phyloP scores from a whole-genome alignment of 2,329 filamentous ascomycete genomes.

The Periconia macrospinosa region DNA sequence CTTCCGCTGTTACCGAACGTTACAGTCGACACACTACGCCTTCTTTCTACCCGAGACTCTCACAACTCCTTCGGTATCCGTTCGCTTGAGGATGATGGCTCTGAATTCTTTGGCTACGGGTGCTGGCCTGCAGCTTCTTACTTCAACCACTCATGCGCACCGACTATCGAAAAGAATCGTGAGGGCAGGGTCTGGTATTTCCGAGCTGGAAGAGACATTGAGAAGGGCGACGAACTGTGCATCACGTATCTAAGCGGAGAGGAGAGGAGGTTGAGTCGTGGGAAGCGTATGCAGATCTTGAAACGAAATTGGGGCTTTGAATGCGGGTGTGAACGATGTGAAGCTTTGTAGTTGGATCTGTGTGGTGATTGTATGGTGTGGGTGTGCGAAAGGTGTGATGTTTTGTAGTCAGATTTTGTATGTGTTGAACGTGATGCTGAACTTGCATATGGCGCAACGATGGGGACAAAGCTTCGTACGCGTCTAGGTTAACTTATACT shows the following conservation, averaged over 20 bases:
- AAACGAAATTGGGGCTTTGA: slow-evolving; percentile 50
- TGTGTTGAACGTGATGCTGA: too few species aligned
- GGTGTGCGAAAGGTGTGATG: too few species aligned
- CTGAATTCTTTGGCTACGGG: slow-evolving; percentile 53
- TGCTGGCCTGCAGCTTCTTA: slow-evolving; percentile 52
- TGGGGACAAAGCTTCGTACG: too few species aligned
- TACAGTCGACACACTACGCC: slow-evolving; percentile 38
- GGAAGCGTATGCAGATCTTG: slow-evolving; percentile 42
- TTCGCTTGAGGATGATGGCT: slow-evolving; percentile 47
- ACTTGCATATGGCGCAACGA: too few species aligned
- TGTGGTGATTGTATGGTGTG: too few species aligned
- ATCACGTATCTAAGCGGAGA: slow-evolving; percentile 55
- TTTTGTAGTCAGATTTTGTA: too few species aligned
- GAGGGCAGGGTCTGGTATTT: slow-evolving; percentile 48
- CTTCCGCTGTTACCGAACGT: slow-evolving; percentile 33
- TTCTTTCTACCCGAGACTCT: slow-evolving; percentile 44
- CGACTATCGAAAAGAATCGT: slow-evolving; percentile 48
- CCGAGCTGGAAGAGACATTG: slow-evolving; percentile 36
- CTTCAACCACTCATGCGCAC: slow-evolving; percentile 53
- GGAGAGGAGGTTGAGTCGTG: slow-evolving; percentile 43
- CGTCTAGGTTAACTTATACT: too few species aligned
- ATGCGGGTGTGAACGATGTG: slow-evolving; percentile 47
- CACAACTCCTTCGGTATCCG: slow-evolving; percentile 54
- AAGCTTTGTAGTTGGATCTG: slow-evolving; percentile 1
- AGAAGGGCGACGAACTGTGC: slow-evolving; percentile 47